These are phyloP conservation scores for Leccinum fibrillosum DNA, from an alignment of 768 basidiomycete species.

Conservation along the genomic window DNA sequence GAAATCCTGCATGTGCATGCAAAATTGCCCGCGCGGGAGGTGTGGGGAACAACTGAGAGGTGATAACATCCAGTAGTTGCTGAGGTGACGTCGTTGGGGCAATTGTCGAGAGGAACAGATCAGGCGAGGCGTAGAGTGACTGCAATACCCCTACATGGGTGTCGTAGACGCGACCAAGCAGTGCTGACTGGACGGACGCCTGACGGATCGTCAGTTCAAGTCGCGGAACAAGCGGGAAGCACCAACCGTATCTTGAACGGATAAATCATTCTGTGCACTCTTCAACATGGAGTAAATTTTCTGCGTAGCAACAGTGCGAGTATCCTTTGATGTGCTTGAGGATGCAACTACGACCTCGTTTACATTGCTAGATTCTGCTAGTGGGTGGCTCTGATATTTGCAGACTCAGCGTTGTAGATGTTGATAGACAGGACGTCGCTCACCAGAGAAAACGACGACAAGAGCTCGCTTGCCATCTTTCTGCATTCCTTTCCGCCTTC, in stretches of 20 bases:
- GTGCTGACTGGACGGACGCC: constrained; percentile 58
- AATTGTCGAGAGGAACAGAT: constrained; percentile 40
- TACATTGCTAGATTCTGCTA: constrained; percentile 31
- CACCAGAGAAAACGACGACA: constrained; percentile 60
- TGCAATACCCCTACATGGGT: constrained; percentile 57
- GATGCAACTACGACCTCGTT: constrained; percentile 52
- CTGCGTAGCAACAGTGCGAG: constrained; percentile 58
- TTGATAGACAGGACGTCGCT: constrained; percentile 5
- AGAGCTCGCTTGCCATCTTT: constrained; percentile 49
- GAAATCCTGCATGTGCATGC: constrained; percentile 55
- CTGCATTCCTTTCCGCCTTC: constrained; percentile 32
- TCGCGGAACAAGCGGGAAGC: neutral
- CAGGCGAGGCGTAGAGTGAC: constrained; percentile 58
- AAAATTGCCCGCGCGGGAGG: constrained; percentile 53
- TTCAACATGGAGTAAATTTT: constrained; percentile 45
- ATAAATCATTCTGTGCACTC: constrained; percentile 16
- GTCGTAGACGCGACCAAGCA: constrained; percentile 71
- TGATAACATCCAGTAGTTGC: constrained; percentile 21
- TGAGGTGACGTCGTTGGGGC: constrained; percentile 15
- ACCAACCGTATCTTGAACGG: constrained; percentile 36
- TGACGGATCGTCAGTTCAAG: constrained; percentile 22
- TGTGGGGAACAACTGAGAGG: constrained; percentile 27
- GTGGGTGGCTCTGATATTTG: constrained; percentile 18
- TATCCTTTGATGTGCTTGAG: constrained; percentile 55
- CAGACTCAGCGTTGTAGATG: neutral